Base-by-base conservation (phyloP, 306 rosid genomes). In the Cicer pinnatifidum region DNA sequence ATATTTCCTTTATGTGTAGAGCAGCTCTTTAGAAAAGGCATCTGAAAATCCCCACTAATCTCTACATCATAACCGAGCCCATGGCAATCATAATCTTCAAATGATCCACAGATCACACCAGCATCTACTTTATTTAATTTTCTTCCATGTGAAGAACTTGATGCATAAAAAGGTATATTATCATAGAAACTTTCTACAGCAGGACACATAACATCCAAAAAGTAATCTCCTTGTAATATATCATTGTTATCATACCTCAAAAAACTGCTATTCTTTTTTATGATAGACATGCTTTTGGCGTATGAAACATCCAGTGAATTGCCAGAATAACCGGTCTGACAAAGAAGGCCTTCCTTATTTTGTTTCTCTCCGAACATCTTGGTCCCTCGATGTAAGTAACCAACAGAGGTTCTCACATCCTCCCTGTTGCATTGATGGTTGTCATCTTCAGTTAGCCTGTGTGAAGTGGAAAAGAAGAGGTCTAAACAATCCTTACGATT, bases 11-110 rank as follows among this genome's bases (percentile, higher is more conserved):
- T 74, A 75, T 16, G 78, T 20, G 67, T 61, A 75, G 93, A 86
- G 83, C 93, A 89, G 53, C 88, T 82, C 83, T 63, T 83, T 64
- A 88, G 84, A 52, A 87, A 84, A 23, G 97, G 90, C 74, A 71
- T 81, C 70, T 73, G 85, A 71, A 75, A 58, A 71, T 77, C 82
- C 79, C 74, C 59, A 53, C 63, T 67, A 78, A 79, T 33, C 43
- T 77, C 80, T 72, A 74, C 59, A 79, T 79, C 81, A 63, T 76
- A 52, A 56, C 79, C 33, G 10, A 67, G 64, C 28, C 80, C 85
- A 74, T 53, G 72, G 72, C 11, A 69, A 53, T 76, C 86, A 71
- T 72, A 46, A 73, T 63, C 58, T 70, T 61, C 80, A 38, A 82
- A 79, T 73, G 85, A 68, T 69, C 69, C 88, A 78, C 40, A 56